These are phyloP conservation scores for Chernovozyma aurita DNA, from an alignment of 1,139 yeast species.

Conservation along the genomic window DNA sequence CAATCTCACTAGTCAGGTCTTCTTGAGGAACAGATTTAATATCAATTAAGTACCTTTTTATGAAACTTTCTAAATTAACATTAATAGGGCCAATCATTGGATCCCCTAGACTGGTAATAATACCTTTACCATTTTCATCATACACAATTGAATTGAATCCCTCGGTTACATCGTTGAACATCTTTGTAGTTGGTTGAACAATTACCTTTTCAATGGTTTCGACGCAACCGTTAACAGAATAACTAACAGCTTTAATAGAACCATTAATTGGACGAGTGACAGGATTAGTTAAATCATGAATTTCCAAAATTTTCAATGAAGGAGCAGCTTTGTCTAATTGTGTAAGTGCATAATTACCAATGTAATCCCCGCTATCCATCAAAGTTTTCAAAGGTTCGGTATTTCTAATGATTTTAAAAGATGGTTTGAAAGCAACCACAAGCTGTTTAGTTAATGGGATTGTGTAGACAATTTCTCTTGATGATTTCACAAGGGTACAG, in stretches of 20 bases:
- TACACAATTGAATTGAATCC: slow-evolving; percentile 36
- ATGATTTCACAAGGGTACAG: slow-evolving; percentile 21
- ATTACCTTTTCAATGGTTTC: slow-evolving; percentile 17
- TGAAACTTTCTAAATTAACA: slow-evolving; percentile 42
- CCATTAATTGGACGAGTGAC: slow-evolving; percentile 39
- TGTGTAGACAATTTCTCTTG: slow-evolving; percentile 14
- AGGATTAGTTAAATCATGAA: slow-evolving; percentile 38
- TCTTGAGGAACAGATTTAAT: slow-evolving; percentile 35
- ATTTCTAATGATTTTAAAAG: slow-evolving; percentile 15
- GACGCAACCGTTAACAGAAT: slow-evolving; percentile 28
- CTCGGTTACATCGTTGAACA: slow-evolving; percentile 35
- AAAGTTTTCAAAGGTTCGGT: slow-evolving; percentile 24
- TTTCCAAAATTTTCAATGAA: slow-evolving; percentile 32
- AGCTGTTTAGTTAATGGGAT: slow-evolving; percentile 18
- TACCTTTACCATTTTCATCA: slow-evolving; percentile 58
- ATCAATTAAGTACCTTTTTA: slow-evolving; percentile 28
- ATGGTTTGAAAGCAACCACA: slow-evolving; percentile 13
- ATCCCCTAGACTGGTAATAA: slow-evolving; percentile 57
- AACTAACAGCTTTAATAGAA: slow-evolving; percentile 24
- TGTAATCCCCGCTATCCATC: slow-evolving; percentile 22
- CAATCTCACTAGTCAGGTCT: slow-evolving; percentile 47
- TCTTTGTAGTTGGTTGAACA: slow-evolving; percentile 41
- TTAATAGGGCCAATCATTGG: slow-evolving; percentile 62
- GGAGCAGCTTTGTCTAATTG: slow-evolving; percentile 35
- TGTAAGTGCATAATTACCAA: slow-evolving; percentile 29